These are phyloP conservation scores for Triangularia setosa DNA, from an alignment of 2,329 filamentous ascomycete species.

Conservation along the genomic window DNA sequence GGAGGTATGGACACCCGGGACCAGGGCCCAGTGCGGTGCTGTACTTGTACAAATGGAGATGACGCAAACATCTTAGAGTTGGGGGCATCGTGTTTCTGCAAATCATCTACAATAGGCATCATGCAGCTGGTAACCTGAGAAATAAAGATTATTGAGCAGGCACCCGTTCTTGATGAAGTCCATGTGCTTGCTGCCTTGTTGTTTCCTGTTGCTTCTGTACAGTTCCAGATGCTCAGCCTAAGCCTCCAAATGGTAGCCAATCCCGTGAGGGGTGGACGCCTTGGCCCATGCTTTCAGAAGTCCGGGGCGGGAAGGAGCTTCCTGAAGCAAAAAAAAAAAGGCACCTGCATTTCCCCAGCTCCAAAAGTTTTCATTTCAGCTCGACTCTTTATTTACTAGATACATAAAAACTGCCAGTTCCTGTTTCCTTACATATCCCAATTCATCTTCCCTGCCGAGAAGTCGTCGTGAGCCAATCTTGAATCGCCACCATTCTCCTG, in stretches of 20 bases:
- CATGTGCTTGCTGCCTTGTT: not conserved
- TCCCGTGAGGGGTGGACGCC: slow-evolving; percentile 12
- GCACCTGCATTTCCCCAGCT: not conserved
- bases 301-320: slow-evolving; percentile 1
- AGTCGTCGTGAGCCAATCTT: not conserved
- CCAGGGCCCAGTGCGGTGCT: too few species aligned
- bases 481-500: not conserved
- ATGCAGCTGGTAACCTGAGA: not conserved
- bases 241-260: slow-evolving; percentile 17
- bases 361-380: not conserved
- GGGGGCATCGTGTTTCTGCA: too few species aligned
- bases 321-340: not conserved
- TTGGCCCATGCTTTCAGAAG: slow-evolving; percentile 19
- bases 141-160: not conserved
- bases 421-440: not conserved
- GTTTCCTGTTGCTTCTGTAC: slow-evolving; percentile 26
- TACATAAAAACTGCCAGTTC: not conserved
- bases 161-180: not conserved
- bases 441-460: not conserved
- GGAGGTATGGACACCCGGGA: not conserved
- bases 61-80: not conserved
- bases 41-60: too few species aligned
- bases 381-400: not conserved
- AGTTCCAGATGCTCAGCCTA: slow-evolving; percentile 21
- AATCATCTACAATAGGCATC: too few species aligned